phyloP scores from a whole-genome alignment of 2,329 filamentous ascomycete genomes.

The Penicillium italicum region DNA sequence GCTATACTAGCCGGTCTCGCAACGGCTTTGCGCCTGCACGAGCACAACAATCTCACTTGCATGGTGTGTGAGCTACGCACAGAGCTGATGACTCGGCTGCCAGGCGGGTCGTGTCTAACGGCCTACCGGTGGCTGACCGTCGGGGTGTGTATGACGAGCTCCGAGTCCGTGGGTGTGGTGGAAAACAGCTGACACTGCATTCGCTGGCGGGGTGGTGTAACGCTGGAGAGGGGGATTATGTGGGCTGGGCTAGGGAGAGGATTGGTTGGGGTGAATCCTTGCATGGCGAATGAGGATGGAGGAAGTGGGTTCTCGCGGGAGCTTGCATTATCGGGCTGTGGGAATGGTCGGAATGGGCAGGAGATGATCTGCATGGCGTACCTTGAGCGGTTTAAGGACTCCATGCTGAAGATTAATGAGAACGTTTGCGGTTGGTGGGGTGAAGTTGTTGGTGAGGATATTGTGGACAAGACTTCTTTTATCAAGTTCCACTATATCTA shows the following conservation, averaged over 20 bases:
- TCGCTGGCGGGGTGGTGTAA: conserved; percentile 18
- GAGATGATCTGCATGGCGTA: neutral
- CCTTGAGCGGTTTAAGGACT: neutral
- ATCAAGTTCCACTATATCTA: no score
- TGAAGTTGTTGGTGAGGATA: no score
- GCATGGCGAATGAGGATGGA: conserved; percentile 22
- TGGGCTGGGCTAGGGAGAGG: conserved; percentile 21
- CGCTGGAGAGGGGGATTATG: conserved; percentile 16
- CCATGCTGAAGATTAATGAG: neutral
- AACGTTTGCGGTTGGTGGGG: neutral
- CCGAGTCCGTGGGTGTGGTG: conserved; percentile 14
- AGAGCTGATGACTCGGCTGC: conserved; percentile 30
- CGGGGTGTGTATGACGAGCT: conserved; percentile 26
- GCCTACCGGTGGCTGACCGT: conserved; percentile 26
- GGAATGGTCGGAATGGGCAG: neutral
- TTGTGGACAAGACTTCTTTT: no score
- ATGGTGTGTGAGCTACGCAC: conserved; percentile 30
- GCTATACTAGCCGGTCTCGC: conserved; percentile 16
- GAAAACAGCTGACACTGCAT: conserved; percentile 21
- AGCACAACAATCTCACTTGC: conserved; percentile 18
- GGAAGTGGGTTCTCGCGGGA: conserved; percentile 32
- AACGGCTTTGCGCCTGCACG: conserved; percentile 13
- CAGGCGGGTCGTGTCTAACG: conserved; percentile 29
- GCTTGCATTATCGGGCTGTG: neutral
- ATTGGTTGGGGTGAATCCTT: conserved; percentile 26